Conservation (phyloP, 169 alveolate genomes). For the Eimeria sp. region DNA sequence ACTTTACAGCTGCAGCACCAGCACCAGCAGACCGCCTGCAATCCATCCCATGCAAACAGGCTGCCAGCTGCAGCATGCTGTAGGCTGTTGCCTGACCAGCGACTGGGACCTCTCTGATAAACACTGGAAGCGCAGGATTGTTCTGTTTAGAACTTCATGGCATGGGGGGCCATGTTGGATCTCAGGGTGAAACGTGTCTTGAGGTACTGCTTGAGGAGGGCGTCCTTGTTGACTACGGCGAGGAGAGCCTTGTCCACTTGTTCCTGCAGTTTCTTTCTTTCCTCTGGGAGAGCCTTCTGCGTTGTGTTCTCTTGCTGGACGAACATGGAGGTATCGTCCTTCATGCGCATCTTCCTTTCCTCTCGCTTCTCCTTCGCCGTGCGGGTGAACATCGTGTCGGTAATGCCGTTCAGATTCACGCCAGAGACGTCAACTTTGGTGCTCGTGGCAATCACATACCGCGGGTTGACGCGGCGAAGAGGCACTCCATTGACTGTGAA, state of each 20-base stretch:
- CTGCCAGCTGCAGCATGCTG: not conserved
- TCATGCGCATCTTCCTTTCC: conserved; percentile 72
- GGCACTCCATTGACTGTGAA: conserved; percentile 98
- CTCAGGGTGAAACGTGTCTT: conserved; percentile 85
- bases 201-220: conserved; percentile 83
- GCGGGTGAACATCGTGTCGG: conserved; percentile 90
- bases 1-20: not conserved
- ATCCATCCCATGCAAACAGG: not conserved
- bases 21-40: conserved; percentile 14
- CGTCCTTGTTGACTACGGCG: conserved; percentile 78
- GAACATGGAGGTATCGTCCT: conserved; percentile 57
- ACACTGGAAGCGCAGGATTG: not conserved
- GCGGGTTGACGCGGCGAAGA: conserved; percentile 98
- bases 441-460: conserved; percentile 97
- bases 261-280: conserved; percentile 54
- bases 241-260: conserved; percentile 63
- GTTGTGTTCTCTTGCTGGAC: conserved; percentile 47
- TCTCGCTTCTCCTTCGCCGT: conserved; percentile 73
- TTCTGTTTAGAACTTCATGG: conserved; percentile 83
- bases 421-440: conserved; percentile 93
- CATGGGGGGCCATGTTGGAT: conserved; percentile 84
- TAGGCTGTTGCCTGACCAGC: not conserved
- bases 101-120: not conserved
- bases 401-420: conserved; percentile 89
- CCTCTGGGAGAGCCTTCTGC: conserved; percentile 60